Base-by-base conservation (phyloP, 176 grass and related monocot genomes). In the Triticum monococcum region DNA sequence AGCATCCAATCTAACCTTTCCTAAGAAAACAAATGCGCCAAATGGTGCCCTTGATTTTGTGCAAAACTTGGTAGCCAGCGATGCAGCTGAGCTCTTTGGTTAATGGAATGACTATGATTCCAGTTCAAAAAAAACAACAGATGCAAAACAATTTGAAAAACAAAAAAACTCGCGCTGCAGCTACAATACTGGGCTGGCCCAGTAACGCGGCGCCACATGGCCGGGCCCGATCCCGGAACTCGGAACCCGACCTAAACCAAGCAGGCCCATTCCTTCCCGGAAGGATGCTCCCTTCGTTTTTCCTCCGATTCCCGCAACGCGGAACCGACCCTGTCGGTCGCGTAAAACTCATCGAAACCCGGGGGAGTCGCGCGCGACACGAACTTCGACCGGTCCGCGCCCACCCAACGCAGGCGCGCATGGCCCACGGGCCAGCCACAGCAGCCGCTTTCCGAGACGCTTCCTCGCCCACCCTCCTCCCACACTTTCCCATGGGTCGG, bases 401-500 rank as follows among this genome's bases (percentile, higher is more conserved):
- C 37, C 79, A 78, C 79, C 37, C 37, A 62, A 22, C n/a, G 46
- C 35, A 30, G 14, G 26, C 52, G 1, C 17, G 22, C 12, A 18
- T 41, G 85, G 69, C 77, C 89, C 89, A 88, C 81, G 69, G 69
- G 62, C 48, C 86, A 88, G 89, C 1, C 68, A 85, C 57, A 40
- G 25, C 9, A 69, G 26, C 81, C 73, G 70, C 63, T 72, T 85
- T 91, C 86, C 89, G 31, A 81, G 77, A 72, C 86, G 76, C 82
- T 84, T 88, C 84, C 84, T 72, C 61, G 64, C 43, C 37, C 52
- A n/a, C 28, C 20, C 8, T 40, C 31, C 41, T 32, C 26, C 43
- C 56, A 2, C 33, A 4, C 4, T 35, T 75, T 54, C 35, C 1
- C 13, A 48, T 36, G 79, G 84, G 80, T 87, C 86, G 72, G 72